A percentile compares a stretch with the other conserved stretches of the same genome.
These are phyloP conservation scores for Microdochium trichocladiopsis DNA, from an alignment of 2,329 filamentous ascomycete genomes.

Conservation along the genomic window DNA sequence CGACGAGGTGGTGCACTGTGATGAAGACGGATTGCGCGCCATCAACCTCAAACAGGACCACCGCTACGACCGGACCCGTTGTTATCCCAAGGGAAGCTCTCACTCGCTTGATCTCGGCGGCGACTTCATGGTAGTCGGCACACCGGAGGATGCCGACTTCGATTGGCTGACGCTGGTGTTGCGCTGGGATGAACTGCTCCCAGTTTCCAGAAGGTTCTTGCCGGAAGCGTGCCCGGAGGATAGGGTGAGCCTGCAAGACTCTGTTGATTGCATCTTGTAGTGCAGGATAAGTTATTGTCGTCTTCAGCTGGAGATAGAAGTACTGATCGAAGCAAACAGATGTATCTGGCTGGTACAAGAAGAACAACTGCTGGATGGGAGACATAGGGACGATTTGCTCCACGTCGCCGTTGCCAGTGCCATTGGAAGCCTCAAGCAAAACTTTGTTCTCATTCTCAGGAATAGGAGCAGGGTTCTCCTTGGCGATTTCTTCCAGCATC, in stretches of 20 bases:
- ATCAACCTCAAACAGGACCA: not conserved
- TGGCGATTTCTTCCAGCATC: not conserved
- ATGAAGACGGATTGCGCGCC: not conserved
- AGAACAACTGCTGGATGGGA: not conserved
- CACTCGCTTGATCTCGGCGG: not conserved
- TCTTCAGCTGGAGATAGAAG: not conserved
- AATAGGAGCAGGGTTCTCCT: too few species aligned
- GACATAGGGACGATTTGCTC: not conserved
- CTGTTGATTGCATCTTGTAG: not conserved
- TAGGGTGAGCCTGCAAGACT: not conserved
- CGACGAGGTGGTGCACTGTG: not conserved
- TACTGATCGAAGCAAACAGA: not conserved
- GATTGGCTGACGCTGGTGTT: not conserved
- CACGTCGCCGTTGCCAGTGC: not conserved
- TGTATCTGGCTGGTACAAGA: not conserved
- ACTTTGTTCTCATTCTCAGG: too few species aligned
- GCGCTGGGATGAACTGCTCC: not conserved
- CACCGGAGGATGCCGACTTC: not conserved
- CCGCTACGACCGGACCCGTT: not conserved
- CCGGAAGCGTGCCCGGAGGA: not conserved
- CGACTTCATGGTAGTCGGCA: not conserved
- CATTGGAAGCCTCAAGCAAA: not conserved
- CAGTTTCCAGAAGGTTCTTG: not conserved
- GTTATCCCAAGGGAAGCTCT: not conserved
- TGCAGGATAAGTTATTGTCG: not conserved